Evolutionary conservation across 164 flowering plant species (phyloP).

Genomic region (Berberis thunbergii): DNA sequence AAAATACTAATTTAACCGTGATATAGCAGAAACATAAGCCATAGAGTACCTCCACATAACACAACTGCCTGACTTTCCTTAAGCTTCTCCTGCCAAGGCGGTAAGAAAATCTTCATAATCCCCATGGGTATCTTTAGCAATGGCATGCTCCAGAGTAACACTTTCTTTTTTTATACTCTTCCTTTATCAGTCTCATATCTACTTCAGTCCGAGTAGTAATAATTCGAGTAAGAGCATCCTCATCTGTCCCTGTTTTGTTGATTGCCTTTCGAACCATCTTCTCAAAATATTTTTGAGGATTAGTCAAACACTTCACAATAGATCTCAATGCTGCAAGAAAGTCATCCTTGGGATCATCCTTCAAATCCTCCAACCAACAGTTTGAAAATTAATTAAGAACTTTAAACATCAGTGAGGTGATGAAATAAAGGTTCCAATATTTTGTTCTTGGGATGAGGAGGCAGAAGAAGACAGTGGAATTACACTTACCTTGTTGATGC

Average conservation of each 20-base stretch:
- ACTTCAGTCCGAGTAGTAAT: conserved; percentile 55
- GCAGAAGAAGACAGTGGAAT: too few species aligned
- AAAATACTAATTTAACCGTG: too few species aligned
- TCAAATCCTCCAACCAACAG: too few species aligned
- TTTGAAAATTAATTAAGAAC: too few species aligned
- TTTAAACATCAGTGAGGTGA: too few species aligned
- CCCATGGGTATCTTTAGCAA: conserved; percentile 45
- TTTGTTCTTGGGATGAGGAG: too few species aligned
- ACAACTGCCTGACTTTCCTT: neutral
- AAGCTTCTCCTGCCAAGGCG: conserved; percentile 33
- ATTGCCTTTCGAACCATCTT: conserved; percentile 44
- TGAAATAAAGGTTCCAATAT: too few species aligned
- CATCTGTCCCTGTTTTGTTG: conserved; percentile 50
- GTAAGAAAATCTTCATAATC: conserved; percentile 54
- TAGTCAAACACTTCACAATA: conserved; percentile 30
- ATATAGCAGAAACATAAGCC: too few species aligned
- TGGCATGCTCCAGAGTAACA: conserved; percentile 44
- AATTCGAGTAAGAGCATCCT: conserved; percentile 58
- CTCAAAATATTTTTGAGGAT: conserved; percentile 9
- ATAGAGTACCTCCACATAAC: too few species aligned
- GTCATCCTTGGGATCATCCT: neutral
- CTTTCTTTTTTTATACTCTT: conserved; percentile 43
- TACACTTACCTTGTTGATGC: too few species aligned
- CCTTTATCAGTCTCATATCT: conserved; percentile 48
- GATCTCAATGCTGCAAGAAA: conserved; percentile 29